Conservation (phyloP, 2,329 filamentous ascomycete species). For the Phyllosticta paracitricarpa region DNA sequence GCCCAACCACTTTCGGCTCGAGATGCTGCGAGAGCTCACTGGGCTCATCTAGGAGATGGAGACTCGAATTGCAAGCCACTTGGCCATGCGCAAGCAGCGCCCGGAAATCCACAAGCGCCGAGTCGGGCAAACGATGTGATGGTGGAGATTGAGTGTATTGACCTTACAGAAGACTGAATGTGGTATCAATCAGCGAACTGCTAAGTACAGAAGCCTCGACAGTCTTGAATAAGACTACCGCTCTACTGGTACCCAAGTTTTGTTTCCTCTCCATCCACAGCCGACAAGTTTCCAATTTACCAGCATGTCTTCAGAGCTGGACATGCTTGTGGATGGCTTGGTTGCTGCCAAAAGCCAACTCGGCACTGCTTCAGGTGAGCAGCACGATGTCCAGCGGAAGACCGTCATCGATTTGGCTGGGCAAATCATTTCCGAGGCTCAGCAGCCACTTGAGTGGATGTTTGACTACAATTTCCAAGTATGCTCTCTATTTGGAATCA, state of each 20-base stretch:
- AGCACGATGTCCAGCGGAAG: too few relatives aligned
- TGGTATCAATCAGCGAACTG: neutral
- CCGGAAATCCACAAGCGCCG: neutral
- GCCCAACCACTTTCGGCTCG: neutral
- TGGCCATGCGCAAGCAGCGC: neutral
- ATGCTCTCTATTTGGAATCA: too few relatives aligned
- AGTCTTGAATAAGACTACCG: neutral
- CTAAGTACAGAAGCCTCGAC: neutral
- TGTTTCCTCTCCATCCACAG: neutral
- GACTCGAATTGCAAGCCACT: neutral
- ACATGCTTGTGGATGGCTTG: neutral
- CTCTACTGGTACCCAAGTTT: neutral
- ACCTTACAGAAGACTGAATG: neutral
- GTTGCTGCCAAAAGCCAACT: neutral
- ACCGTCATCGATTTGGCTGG: too few relatives aligned
- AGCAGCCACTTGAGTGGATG: too few relatives aligned
- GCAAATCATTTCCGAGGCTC: too few relatives aligned
- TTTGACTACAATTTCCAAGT: too few relatives aligned
- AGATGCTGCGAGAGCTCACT: conserved; percentile 1
- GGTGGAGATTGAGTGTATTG: neutral
- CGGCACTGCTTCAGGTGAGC: too few relatives aligned
- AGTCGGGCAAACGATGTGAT: neutral
- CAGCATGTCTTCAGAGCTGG: neutral
- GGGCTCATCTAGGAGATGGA: neutral
- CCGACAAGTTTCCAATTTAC: neutral